Evolutionary conservation across 345 rosid genomes (phyloP), one percentile per base, ranked within the genome.

Genomic region (Cardiospermum halicacabum): DNA sequence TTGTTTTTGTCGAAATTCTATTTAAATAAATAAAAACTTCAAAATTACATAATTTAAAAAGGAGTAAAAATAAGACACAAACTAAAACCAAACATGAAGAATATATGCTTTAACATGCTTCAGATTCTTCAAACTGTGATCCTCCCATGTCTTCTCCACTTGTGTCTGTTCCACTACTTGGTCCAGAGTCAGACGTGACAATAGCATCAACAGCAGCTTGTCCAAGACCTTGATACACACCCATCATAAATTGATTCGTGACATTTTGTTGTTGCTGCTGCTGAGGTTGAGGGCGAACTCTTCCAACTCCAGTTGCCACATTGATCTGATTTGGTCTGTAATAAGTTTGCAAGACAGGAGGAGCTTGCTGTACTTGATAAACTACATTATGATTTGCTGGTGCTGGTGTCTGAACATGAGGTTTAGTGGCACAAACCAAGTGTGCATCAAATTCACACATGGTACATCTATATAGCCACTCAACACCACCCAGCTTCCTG

Each of bases 391-490:
- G 45, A 37, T 7, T 37, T 48, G 24, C 60, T 1, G 27, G 53
- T 50, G 39, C 56, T 56, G 27, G 25, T 18, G 15, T 9, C 12
- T n/a, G 62, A 6, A 60, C 2, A 19, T 40, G 56, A 15, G 61
- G 18, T 34, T 5, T 50, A 7, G 64, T 56, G 53, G 79, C 75
- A 36, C 87, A 85, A n/a, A 31, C 40, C 65, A 78, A 39, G 65
- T 80, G 85, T 69, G 76, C 81, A 61, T 82, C 76, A 47, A 80
- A 80, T 28, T 58, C 81, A 60, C 82, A 75, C 7, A 60, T 60
- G 25, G 60, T 53, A 56, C 87, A 85, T 71, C 78, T 67, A 55
- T 78, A 78, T 12, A 75, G 71, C 87, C 82, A 85, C 11, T 77
- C 71, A 25, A 71, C 67, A 16, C 68, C 68, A 37, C 82, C 85